Evolutionary conservation across 208 protist species (phyloP).

Genomic region (Wallacemonas collosoma): DNA sequence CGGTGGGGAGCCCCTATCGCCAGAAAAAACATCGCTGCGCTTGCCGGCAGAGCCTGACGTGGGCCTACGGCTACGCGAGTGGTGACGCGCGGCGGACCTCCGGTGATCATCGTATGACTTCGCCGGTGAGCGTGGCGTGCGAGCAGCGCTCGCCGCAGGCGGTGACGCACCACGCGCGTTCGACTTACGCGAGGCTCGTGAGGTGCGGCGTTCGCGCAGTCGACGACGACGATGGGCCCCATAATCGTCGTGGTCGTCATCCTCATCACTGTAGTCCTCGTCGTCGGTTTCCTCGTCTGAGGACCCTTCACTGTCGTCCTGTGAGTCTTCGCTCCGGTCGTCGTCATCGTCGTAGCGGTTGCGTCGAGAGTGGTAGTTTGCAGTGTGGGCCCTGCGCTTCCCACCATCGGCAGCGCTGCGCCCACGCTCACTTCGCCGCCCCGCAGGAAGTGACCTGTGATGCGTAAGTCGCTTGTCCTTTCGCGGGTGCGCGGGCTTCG

Average conservation of each 20-base stretch:
- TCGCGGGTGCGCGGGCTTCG: neutral
- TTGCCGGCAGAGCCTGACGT: neutral
- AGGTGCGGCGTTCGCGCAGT: neutral
- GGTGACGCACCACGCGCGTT: neutral
- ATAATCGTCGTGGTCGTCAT: conserved; percentile 16
- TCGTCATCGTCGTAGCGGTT: conserved; percentile 19
- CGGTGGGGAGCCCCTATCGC: neutral
- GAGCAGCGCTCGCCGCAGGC: neutral
- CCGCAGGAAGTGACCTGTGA: neutral
- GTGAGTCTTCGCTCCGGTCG: conserved; percentile 17
- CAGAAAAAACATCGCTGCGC: conserved; percentile 7
- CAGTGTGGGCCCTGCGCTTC: neutral
- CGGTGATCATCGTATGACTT: neutral
- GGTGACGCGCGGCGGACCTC: neutral
- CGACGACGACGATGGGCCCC: neutral
- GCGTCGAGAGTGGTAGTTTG: neutral
- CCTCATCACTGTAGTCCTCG: conserved; percentile 15
- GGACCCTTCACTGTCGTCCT: conserved; percentile 12
- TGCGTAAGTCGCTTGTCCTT: neutral
- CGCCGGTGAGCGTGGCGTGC: neutral
- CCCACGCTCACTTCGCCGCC: neutral
- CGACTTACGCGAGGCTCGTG: neutral
- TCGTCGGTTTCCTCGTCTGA: conserved; percentile 13
- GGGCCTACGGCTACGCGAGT: neutral
- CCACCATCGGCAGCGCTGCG: neutral